Evolutionary conservation across 306 rosid species (phyloP).

Genomic region (Leucaena leucocephala): DNA sequence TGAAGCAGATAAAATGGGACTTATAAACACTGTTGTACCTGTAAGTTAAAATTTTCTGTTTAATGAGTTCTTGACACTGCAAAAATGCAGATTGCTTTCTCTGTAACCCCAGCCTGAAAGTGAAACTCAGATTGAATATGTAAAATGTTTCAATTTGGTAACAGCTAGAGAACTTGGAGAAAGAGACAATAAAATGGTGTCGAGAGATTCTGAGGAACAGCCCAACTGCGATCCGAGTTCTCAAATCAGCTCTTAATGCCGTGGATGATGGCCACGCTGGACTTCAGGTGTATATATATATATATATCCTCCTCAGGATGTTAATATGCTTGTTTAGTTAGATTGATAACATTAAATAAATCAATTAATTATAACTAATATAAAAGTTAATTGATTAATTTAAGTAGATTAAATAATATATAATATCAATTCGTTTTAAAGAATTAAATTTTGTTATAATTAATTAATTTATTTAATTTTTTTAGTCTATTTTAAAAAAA

Average conservation of each 20-base stretch:
- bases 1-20: slow-evolving; percentile 98
- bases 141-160: slow-evolving; percentile 33
- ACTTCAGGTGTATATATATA: slow-evolving; percentile 62
- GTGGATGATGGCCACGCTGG: slow-evolving; percentile 95
- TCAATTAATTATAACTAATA: too few relatives aligned
- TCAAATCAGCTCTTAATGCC: slow-evolving; percentile 86
- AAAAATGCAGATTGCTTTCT: background rate
- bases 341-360: too few relatives aligned
- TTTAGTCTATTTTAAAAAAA: too few relatives aligned
- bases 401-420: too few relatives aligned
- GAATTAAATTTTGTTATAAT: too few relatives aligned
- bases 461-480: too few relatives aligned
- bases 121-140: background rate
- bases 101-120: slow-evolving; percentile 7
- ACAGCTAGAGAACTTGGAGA: slow-evolving; percentile 71
- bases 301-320: too few relatives aligned
- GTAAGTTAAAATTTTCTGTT: slow-evolving; percentile 46
- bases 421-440: too few relatives aligned
- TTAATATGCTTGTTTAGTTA: too few relatives aligned
- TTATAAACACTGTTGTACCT: slow-evolving; percentile 79
- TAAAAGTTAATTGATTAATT: too few relatives aligned
- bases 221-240: slow-evolving; percentile 85
- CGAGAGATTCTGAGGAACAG: slow-evolving; percentile 85
- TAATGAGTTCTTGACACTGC: background rate
- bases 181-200: slow-evolving; percentile 91